Percentiles rank a stretch among this genome's conserved stretches.
phyloP scores from a whole-genome alignment of 78 protist species.

The Creolimax fragrantissima region DNA sequence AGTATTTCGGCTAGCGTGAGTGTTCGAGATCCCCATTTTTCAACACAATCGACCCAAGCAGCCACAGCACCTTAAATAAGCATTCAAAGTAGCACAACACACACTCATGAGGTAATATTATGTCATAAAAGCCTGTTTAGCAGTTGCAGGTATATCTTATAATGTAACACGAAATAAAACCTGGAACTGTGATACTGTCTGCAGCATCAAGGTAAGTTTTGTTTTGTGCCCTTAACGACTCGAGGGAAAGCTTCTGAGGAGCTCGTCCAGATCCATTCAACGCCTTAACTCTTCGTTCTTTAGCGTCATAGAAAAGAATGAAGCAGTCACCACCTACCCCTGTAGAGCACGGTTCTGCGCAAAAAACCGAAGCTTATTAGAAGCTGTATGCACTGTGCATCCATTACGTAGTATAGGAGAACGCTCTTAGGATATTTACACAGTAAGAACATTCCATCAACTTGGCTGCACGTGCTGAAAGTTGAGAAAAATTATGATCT shows the following conservation, averaged over 20 bases:
- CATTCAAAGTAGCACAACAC: no score
- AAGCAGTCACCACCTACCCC: conserved; percentile 83
- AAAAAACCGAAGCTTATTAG: no score
- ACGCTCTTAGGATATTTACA: no score
- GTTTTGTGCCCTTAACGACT: neutral
- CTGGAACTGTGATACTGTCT: conserved; percentile 4
- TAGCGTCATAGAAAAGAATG: conserved; percentile 30
- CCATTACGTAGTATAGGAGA: no score
- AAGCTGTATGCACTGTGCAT: no score
- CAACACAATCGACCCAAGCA: conserved; percentile 62
- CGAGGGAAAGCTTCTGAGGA: conserved; percentile 26
- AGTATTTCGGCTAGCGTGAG: conserved; percentile 35
- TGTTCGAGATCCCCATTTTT: conserved; percentile 32
- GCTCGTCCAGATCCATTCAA: conserved; percentile 70
- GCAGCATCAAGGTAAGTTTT: neutral
- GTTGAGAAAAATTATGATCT: no score
- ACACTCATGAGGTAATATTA: neutral
- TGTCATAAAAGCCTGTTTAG: neutral
- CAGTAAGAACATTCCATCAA: no score
- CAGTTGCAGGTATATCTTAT: no score
- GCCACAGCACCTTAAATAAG: conserved; percentile 54
- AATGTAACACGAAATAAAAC: neutral
- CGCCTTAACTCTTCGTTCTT: conserved; percentile 17
- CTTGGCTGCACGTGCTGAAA: no score
- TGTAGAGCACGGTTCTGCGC: conserved; percentile 40